Evolutionary conservation across 2,329 filamentous ascomycete species (phyloP).

Genomic region (Plectosphaerella sp.): DNA sequence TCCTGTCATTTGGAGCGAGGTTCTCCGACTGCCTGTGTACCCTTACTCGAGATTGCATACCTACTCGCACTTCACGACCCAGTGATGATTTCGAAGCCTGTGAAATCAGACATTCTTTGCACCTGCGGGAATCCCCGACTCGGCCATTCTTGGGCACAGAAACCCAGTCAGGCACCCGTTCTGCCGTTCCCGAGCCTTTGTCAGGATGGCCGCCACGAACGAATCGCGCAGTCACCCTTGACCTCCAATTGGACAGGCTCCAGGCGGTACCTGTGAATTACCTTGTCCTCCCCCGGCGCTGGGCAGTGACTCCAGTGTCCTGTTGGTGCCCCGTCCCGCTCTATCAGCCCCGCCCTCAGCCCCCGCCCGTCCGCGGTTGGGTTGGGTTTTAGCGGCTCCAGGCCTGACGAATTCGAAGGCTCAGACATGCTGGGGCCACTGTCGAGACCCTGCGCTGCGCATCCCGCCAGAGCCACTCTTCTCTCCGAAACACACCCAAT

Average conservation of each 20-base stretch:
- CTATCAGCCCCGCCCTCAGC: neutral
- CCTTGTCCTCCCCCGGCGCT: no score
- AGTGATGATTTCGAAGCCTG: no score
- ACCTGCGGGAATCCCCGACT: no score
- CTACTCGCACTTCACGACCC: no score
- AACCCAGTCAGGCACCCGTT: neutral
- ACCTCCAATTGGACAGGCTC: neutral
- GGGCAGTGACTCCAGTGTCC: no score
- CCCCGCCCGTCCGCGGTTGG: neutral
- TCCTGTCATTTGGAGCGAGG: neutral
- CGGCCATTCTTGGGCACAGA: no score
- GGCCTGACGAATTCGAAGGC: neutral
- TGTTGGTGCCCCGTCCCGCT: no score
- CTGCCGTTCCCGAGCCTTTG: neutral
- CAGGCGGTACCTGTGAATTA: neutral
- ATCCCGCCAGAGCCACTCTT: neutral
- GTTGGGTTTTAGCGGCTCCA: neutral
- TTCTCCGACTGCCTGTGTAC: no score
- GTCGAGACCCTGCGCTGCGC: neutral
- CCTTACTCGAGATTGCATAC: no score
- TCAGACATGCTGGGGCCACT: neutral
- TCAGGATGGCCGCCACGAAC: neutral
- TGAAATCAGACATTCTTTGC: no score
- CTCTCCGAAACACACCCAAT: constrained; percentile 15
- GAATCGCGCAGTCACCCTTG: neutral